Evolutionary conservation across 2,329 filamentous ascomycete species (phyloP).

Genomic region (Epichloe sibirici): DNA sequence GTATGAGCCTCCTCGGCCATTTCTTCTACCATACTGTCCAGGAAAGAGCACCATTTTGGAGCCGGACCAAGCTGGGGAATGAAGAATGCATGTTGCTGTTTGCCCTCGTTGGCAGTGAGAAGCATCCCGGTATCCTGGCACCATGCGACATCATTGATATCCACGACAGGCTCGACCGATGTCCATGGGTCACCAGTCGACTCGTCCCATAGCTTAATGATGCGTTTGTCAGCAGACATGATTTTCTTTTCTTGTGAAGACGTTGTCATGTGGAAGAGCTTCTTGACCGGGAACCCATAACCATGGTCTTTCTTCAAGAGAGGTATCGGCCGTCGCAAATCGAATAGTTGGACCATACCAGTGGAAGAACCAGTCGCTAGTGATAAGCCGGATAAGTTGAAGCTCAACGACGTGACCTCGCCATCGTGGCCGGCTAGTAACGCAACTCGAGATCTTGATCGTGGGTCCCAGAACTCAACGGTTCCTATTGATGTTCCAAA

Average conservation of each 20-base stretch:
- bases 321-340: conserved; percentile 77
- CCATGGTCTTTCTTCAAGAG: conserved; percentile 89
- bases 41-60: conserved; percentile 89
- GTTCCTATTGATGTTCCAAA: conserved; percentile 95
- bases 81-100: conserved; percentile 90
- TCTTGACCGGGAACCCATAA: conserved; percentile 86
- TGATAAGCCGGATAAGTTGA: conserved; percentile 71
- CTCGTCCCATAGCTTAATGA: conserved; percentile 95
- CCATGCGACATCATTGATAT: conserved; percentile 90
- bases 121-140: conserved; percentile 90
- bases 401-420: conserved; percentile 79
- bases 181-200: conserved; percentile 80
- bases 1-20: conserved; percentile 77
- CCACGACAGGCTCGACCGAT: conserved; percentile 85
- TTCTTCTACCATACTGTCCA: conserved; percentile 96
- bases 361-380: conserved; percentile 79
- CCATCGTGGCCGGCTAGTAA: conserved; percentile 56
- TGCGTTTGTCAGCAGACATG: conserved; percentile 82
- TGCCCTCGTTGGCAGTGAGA: conserved; percentile 90
- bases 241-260: conserved; percentile 74
- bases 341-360: conserved; percentile 82
- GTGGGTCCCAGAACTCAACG: conserved; percentile 91
- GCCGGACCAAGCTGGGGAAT: conserved; percentile 87
- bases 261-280: conserved; percentile 60
- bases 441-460: conserved; percentile 70